Evolutionary conservation across 1,139 yeast species (phyloP).

Genomic region (Hansenula sp.): DNA sequence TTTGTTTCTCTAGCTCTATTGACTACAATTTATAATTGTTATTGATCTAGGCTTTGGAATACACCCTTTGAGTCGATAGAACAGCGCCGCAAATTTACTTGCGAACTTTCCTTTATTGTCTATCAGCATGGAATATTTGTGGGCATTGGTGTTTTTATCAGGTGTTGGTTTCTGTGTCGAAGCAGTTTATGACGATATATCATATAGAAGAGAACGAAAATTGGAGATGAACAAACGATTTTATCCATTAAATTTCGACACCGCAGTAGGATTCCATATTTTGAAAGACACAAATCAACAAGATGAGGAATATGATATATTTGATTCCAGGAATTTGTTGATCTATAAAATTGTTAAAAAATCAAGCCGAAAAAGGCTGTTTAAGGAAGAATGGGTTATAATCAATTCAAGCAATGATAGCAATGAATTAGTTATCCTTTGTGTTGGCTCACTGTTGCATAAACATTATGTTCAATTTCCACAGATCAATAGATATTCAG

Average conservation of each 20-base stretch:
- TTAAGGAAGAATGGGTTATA: not conserved
- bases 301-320: not conserved
- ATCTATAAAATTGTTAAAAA: not conserved
- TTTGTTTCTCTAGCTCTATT: too few relatives aligned
- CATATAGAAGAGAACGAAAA: slow-evolving; percentile 1
- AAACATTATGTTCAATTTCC: not conserved
- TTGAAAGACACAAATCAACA: not conserved
- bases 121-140: not conserved
- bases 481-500: not conserved
- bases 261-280: slow-evolving; percentile 1
- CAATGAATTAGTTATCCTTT: not conserved
- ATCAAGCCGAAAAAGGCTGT: not conserved
- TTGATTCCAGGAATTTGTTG: not conserved
- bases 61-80: too few relatives aligned
- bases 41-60: too few relatives aligned
- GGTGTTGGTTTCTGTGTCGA: not conserved
- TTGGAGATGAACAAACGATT: slow-evolving; percentile 6
- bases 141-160: not conserved
- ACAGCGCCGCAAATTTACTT: too few relatives aligned
- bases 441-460: not conserved
- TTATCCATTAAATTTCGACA: slow-evolving; percentile 4
- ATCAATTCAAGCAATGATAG: not conserved
- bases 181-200: slow-evolving; percentile 2
- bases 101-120: too few relatives aligned
- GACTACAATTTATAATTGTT: too few relatives aligned